A percentile compares a stretch with the other conserved stretches of the same genome.
phyloP scores from a whole-genome alignment of 176 grass and related monocot genomes.

The Carex cristatella region DNA sequence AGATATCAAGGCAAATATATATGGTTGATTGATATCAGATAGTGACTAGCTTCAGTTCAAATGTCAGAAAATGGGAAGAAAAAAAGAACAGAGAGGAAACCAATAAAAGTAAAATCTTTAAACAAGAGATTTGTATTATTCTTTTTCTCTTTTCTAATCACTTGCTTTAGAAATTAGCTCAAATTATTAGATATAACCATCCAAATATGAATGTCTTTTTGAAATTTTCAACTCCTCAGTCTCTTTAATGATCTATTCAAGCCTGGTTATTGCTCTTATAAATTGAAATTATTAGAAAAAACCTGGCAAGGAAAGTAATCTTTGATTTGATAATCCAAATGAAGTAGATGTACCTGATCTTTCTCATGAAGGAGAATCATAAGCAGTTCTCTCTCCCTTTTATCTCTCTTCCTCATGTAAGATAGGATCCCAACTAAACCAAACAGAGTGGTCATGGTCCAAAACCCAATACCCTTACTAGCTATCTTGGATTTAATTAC shows the following conservation, averaged over 20 bases:
- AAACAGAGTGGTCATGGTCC: slow-evolving; percentile 26
- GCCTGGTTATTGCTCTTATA: neutral
- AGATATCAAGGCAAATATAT: neutral
- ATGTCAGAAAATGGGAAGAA: neutral
- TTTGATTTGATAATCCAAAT: neutral
- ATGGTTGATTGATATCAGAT: neutral
- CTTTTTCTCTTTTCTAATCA: neutral
- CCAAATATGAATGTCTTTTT: neutral
- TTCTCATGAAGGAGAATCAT: slow-evolving; percentile 47
- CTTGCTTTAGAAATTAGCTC: neutral
- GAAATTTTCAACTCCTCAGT: neutral
- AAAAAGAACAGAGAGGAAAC: neutral
- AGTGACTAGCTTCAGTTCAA: neutral
- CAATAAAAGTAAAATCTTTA: neutral
- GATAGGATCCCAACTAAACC: slow-evolving; percentile 33
- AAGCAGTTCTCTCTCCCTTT: slow-evolving; percentile 37
- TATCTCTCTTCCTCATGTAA: slow-evolving; percentile 36
- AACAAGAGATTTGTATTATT: neutral
- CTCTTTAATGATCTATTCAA: neutral
- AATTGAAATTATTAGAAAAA: neutral
- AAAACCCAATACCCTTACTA: slow-evolving; percentile 17
- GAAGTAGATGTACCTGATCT: slow-evolving; percentile 34
- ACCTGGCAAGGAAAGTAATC: neutral
- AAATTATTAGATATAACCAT: neutral
- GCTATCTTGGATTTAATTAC: slow-evolving; percentile 29